phyloP scores from a whole-genome alignment of 2,329 filamentous ascomycete species.

The Hysterium pulicare region DNA sequence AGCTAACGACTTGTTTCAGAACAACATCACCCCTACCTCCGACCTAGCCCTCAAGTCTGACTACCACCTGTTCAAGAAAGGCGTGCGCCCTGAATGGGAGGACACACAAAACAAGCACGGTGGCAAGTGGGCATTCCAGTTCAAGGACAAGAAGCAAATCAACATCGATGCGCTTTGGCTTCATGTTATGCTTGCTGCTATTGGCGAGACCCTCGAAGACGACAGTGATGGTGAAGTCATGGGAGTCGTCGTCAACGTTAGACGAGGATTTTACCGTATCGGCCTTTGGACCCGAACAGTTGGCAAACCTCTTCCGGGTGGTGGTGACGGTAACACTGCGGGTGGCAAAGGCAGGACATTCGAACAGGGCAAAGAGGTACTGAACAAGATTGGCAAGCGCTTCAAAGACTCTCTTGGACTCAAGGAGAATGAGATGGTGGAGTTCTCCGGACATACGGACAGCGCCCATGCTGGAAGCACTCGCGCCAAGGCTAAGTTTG shows the following conservation, averaged over 20 bases:
- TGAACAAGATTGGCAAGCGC: slow-evolving; percentile 77
- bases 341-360: slow-evolving; percentile 72
- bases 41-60: slow-evolving; percentile 96
- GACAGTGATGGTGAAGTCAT: slow-evolving; percentile 96
- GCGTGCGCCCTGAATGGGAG: slow-evolving; percentile 97
- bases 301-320: slow-evolving; percentile 75
- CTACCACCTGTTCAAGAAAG: slow-evolving; percentile 98
- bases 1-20: slow-evolving; percentile 53
- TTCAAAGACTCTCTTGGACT: slow-evolving; percentile 93
- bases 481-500: slow-evolving; percentile 91
- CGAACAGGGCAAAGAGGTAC: slow-evolving; percentile 81
- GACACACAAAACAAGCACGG: slow-evolving; percentile 98
- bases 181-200: slow-evolving; percentile 92
- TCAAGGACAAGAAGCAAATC: slow-evolving; percentile 90
- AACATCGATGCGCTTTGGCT: slow-evolving; percentile 96
- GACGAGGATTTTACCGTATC: slow-evolving; percentile 96
- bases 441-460: slow-evolving; percentile 97
- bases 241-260: slow-evolving; percentile 98
- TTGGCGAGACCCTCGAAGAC: slow-evolving; percentile 94
- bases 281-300: slow-evolving; percentile 96
- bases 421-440: slow-evolving; percentile 71
- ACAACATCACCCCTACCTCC: slow-evolving; percentile 96
- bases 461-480: slow-evolving; percentile 90
- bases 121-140: slow-evolving; percentile 97
- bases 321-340: slow-evolving; percentile 68